Percentiles rank a stretch among this genome's conserved stretches.
Conservation (phyloP, 345 rosid species). For the Dimocarpus longan region DNA sequence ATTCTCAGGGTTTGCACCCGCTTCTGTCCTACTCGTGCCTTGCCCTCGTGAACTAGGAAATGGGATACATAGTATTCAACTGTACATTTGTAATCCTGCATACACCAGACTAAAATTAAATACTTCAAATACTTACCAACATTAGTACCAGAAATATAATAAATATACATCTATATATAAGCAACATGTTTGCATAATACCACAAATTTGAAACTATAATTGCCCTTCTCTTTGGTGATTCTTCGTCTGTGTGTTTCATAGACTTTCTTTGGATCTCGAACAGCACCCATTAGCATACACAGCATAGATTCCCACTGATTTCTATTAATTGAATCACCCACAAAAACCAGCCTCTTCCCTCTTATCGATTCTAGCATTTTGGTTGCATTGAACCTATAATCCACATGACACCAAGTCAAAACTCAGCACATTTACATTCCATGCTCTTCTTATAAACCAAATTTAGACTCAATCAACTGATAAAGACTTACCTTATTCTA, state of each 20-base stretch:
- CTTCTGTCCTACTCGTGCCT: conserved; percentile 71
- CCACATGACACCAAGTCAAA: conserved; percentile 8
- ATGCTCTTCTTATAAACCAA: background rate
- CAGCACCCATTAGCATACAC: conserved; percentile 73
- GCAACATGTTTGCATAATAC: conserved; percentile 32
- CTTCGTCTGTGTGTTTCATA: conserved; percentile 79
- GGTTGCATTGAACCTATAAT: conserved; percentile 76
- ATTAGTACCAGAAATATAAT: background rate
- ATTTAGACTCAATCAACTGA: background rate
- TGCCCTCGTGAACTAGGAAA: conserved; percentile 88
- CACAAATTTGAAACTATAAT: conserved; percentile 83
- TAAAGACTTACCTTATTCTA: background rate
- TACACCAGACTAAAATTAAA: conserved; percentile 20
- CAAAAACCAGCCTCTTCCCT: conserved; percentile 91
- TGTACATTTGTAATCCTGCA: conserved; percentile 84
- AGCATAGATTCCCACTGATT: conserved; percentile 99
- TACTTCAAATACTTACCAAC: background rate
- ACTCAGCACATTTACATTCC: conserved; percentile 9
- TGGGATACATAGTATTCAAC: conserved; percentile 83
- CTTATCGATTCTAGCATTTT: conserved; percentile 72
- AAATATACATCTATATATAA: background rate
- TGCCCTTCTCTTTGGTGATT: conserved; percentile 85
- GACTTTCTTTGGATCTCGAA: conserved; percentile 77
- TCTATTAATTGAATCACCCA: conserved; percentile 94
- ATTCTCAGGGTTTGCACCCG: conserved; percentile 73